Evolutionary conservation across 2,329 filamentous ascomycete genomes (phyloP).

Genomic region (Aspergillus sp.): DNA sequence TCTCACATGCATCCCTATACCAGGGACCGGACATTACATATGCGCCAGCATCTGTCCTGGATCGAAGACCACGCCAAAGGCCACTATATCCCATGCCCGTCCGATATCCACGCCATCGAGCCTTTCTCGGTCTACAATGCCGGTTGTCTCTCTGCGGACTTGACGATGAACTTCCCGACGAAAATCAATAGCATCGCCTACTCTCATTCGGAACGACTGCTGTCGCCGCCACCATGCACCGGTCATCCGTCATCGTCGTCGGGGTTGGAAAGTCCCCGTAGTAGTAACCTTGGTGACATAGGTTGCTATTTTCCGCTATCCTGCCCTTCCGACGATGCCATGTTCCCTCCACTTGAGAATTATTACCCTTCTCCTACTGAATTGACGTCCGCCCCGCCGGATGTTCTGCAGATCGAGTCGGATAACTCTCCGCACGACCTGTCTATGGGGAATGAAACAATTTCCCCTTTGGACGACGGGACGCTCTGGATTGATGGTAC

Average conservation of each 20-base stretch:
- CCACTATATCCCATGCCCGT: neutral
- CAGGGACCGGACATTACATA: neutral
- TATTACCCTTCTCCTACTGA: constrained; percentile 12
- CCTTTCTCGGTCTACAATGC: neutral
- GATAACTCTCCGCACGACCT: constrained; percentile 7
- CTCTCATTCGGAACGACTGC: constrained; percentile 4
- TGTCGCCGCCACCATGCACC: constrained; percentile 11
- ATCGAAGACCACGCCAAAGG: constrained; percentile 1
- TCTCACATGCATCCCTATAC: neutral
- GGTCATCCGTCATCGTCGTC: constrained; percentile 17
- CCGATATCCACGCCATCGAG: neutral
- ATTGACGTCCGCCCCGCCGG: constrained; percentile 6
- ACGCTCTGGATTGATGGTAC: neutral
- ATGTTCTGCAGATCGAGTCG: constrained; percentile 3
- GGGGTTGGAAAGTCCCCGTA: constrained; percentile 19
- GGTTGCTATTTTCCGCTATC: constrained; percentile 13
- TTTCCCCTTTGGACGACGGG: neutral
- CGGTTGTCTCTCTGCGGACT: neutral
- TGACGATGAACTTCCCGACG: constrained; percentile 1
- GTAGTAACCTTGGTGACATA: constrained; percentile 8
- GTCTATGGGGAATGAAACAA: constrained; percentile 9
- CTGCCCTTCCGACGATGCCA: constrained; percentile 13
- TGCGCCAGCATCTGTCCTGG: neutral
- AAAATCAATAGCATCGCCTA: neutral
- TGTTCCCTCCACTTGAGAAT: constrained; percentile 6